phyloP scores from a whole-genome alignment of 1,284 basidiomycete species.

The Pisolithus thermaeus region DNA sequence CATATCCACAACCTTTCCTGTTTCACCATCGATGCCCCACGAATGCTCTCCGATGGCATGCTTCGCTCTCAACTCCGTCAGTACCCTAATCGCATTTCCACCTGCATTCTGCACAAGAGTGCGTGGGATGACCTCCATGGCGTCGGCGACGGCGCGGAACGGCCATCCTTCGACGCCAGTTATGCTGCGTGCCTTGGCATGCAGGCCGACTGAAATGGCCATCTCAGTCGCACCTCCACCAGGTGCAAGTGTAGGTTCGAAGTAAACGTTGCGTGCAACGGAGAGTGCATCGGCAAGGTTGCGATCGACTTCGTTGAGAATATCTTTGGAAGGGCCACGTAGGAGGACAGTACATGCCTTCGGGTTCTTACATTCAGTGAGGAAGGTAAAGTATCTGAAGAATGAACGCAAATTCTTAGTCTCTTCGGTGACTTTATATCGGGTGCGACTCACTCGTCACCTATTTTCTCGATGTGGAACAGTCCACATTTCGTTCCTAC shows the following conservation, averaged over 20 bases:
- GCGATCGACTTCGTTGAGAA: constrained; percentile 96
- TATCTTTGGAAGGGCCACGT: constrained; percentile 97
- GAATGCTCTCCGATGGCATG: constrained; percentile 88
- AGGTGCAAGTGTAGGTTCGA: constrained; percentile 88
- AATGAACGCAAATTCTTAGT: constrained; percentile 22
- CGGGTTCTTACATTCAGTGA: constrained; percentile 87
- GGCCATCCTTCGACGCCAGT: constrained; percentile 88
- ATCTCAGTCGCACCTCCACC: constrained; percentile 98
- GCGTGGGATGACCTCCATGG: constrained; percentile 95
- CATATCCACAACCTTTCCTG: constrained; percentile 95
- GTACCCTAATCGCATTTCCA: constrained; percentile 88
- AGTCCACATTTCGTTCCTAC: constrained; percentile 91
- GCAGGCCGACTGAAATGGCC: constrained; percentile 89
- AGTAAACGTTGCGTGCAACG: constrained; percentile 94
- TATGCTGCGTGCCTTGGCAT: constrained; percentile 75
- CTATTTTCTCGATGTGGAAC: constrained; percentile 96
- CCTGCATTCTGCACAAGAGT: constrained; percentile 96
- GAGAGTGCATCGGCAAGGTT: constrained; percentile 98
- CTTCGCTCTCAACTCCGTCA: constrained; percentile 93
- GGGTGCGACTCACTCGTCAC: constrained; percentile 72
- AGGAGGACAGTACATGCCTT: constrained; percentile 98
- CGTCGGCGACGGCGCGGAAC: constrained; percentile 89
- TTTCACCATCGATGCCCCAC: constrained; percentile 94
- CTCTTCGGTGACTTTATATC: neutral
- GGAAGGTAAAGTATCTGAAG: constrained; percentile 91